Base-by-base conservation (phyloP, 2,329 filamentous ascomycete genomes). In the Arthrinium phaeospermum region DNA sequence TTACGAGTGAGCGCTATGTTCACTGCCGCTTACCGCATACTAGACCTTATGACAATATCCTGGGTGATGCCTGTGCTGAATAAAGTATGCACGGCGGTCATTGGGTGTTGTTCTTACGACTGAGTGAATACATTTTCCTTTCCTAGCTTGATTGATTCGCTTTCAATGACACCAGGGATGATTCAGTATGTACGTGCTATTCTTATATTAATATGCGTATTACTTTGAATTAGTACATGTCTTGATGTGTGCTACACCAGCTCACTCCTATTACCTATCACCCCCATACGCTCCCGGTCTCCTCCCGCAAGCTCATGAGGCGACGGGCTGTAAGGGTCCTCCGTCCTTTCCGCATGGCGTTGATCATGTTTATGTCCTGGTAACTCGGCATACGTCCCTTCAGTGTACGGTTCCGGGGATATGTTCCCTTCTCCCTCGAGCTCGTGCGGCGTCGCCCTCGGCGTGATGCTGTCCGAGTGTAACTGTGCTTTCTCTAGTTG, bases 241-340 rank as follows among this genome's bases (percentile, higher is more conserved):
- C 22, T 12, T 12, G 13, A 10, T 13, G 19, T 5, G 19, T 12
- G 41, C 37, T 22, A 64, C n/a, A 30, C 16, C 19, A 41, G 10
- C 57, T 64, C 57, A 16, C 57, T n/a, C 57, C 57, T 64, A n/a
- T 64, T 41, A 34, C 57, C 57, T n/a, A 64, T 64, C 3, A n/a
- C 30, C 37, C 57, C 57, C 57, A 64, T 22, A 16, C 57, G 57
- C 19, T 64, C 57, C 10, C 19, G 30, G 3, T 64, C 57, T 12
- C 57, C 57, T n/a, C 34, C 57, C 16, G 30, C 57, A 1, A 64
- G 57, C 19, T 64, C 57, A 1, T 64, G 57, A 10, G 34, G 57
- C 34, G 30, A 41, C 34, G 19, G 8, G 10, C 34, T 7, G 7
- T 64, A 7, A 14, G 30, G 1, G 19, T 41, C 12, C 16, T 16